Conservation (phyloP, 768 basidiomycete species). For the Trichaptum fuscoviolaceum region DNA sequence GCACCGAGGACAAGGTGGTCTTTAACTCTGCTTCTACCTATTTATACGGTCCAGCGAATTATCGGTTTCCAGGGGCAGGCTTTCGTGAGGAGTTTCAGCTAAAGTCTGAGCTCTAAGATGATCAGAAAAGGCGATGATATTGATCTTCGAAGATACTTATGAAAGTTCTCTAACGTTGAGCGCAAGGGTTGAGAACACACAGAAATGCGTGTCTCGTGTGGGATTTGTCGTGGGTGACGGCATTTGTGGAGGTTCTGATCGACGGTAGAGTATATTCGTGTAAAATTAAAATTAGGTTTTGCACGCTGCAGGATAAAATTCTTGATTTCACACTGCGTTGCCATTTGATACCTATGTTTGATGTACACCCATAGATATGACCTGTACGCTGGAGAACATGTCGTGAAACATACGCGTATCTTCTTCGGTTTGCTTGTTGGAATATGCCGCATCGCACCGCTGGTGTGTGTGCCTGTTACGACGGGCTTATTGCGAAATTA, state of each 20-base stretch:
- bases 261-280: neutral
- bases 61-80: neutral
- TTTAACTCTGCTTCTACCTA: neutral
- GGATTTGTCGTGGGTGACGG: neutral
- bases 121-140: no score
- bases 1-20: neutral
- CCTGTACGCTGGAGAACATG: neutral
- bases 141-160: neutral
- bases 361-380: neutral
- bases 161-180: no score
- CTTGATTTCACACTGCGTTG: neutral
- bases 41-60: neutral
- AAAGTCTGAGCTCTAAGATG: no score
- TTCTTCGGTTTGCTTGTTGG: neutral
- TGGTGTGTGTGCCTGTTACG: neutral
- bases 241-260: neutral
- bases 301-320: neutral
- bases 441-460: neutral
- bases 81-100: neutral
- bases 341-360: neutral
- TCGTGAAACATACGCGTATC: neutral
- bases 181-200: no score
- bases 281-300: neutral
- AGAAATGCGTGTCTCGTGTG: no score
- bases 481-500: neutral